Conservation (phyloP, 2,329 filamentous ascomycete genomes). For the Capronia americana region DNA sequence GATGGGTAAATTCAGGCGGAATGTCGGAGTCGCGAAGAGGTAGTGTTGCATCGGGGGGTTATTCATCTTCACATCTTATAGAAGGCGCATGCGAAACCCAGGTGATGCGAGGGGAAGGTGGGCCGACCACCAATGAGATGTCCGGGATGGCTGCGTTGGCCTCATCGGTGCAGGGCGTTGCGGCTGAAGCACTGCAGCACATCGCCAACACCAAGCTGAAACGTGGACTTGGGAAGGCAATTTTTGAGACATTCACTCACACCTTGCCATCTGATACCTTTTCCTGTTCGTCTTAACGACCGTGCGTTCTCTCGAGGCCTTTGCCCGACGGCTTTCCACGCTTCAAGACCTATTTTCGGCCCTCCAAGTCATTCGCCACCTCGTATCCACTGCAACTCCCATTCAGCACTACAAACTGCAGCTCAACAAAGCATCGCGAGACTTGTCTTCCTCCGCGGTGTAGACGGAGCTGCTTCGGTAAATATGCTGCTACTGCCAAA, state of each 20-base stretch:
- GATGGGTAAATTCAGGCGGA: slow-evolving; percentile 4
- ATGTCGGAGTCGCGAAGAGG: slow-evolving; percentile 8
- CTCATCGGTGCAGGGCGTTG: not conserved
- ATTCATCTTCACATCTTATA: not conserved
- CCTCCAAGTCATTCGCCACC: not conserved
- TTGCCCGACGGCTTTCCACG: not conserved
- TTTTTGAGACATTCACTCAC: not conserved
- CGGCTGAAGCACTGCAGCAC: slow-evolving; percentile 8
- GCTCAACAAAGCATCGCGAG: not conserved
- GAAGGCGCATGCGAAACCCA: slow-evolving; percentile 10
- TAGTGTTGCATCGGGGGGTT: not conserved
- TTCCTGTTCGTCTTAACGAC: not conserved
- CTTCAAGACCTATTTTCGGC: not conserved
- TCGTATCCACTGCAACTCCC: not conserved
- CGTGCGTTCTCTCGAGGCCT: not conserved
- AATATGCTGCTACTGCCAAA: not conserved
- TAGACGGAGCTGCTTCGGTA: not conserved
- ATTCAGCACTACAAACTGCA: not conserved
- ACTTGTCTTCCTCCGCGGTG: not conserved
- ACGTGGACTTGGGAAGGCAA: not conserved
- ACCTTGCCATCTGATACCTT: not conserved
- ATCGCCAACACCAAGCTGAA: not conserved
- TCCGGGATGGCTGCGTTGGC: not conserved
- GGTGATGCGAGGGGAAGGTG: not conserved
- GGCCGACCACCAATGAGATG: not conserved